These are phyloP conservation scores for Teunomyces cretensis DNA, from an alignment of 805 yeast genomes.

Conservation along the genomic window DNA sequence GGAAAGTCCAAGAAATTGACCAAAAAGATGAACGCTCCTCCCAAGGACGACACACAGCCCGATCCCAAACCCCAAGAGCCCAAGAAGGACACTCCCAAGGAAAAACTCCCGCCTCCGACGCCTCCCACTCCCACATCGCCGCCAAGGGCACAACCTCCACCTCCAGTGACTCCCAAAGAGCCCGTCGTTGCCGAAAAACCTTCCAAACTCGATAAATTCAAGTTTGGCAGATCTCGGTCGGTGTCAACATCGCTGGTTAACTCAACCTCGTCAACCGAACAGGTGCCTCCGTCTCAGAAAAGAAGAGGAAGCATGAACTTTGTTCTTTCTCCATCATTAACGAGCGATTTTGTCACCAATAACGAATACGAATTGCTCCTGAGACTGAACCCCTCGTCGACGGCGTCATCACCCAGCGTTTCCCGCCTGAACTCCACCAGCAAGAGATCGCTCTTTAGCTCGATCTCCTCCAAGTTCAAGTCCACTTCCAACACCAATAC, in stretches of 20 bases:
- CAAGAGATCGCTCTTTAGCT: conserved; percentile 34
- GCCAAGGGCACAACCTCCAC: background rate
- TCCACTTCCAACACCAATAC: conserved; percentile 3
- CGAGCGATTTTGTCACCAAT: conserved; percentile 1
- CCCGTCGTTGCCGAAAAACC: conserved; percentile 5
- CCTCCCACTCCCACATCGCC: background rate
- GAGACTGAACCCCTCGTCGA: background rate
- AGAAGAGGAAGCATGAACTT: conserved; percentile 11
- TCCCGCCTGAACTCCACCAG: conserved; percentile 17
- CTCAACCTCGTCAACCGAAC: conserved; percentile 4
- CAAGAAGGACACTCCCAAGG: background rate
- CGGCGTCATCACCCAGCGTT: conserved; percentile 12
- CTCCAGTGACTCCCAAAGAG: background rate
- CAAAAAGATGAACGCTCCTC: conserved; percentile 33
- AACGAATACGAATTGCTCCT: background rate
- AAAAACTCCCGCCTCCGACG: background rate
- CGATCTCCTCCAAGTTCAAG: conserved; percentile 42
- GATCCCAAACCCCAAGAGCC: background rate
- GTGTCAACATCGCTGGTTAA: conserved; percentile 14
- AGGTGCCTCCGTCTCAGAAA: conserved; percentile 4
- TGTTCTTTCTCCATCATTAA: background rate
- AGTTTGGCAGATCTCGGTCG: conserved; percentile 29
- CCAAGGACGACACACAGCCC: conserved; percentile 2
- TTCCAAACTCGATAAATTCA: conserved; percentile 23
- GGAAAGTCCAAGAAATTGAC: conserved; percentile 66